These are phyloP conservation scores for Carex cristatella DNA, from an alignment of 176 grass and related monocot genomes.

Conservation along the genomic window DNA sequence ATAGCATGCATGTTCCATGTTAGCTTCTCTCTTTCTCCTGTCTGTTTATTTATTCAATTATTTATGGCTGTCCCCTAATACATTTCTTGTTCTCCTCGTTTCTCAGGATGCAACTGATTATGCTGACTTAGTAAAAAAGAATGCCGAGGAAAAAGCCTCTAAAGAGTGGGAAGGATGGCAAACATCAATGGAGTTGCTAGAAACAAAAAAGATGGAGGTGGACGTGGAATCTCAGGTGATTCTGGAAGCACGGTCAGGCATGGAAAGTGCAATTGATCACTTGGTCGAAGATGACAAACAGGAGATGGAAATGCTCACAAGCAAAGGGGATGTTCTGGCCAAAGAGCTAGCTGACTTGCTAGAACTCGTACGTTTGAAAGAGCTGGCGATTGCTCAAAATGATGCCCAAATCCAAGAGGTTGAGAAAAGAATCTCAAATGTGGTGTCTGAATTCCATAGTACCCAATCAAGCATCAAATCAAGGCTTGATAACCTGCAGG, in stretches of 20 bases:
- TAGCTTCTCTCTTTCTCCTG: not conserved
- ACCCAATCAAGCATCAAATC: constrained; percentile 61
- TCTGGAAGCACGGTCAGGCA: constrained; percentile 48
- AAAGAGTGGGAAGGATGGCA: constrained; percentile 81
- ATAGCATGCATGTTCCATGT: not conserved
- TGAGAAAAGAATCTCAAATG: constrained; percentile 56
- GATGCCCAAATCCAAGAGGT: constrained; percentile 61
- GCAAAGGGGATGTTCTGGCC: constrained; percentile 47
- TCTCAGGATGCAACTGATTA: constrained; percentile 68
- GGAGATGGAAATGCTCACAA: constrained; percentile 60
- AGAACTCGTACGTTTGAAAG: constrained; percentile 74
- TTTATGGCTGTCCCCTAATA: not conserved
- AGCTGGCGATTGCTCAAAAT: constrained; percentile 88
- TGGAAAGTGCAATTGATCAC: constrained; percentile 69
- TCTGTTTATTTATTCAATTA: not conserved
- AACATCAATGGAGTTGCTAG: constrained; percentile 74
- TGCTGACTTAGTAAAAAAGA: constrained; percentile 52
- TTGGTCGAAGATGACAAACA: constrained; percentile 66
- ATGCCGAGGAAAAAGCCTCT: constrained; percentile 46
- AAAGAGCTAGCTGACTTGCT: constrained; percentile 70
- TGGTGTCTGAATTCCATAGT: constrained; percentile 53
- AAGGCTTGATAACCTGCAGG: constrained; percentile 50
- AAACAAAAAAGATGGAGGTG: constrained; percentile 67
- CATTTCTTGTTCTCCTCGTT: constrained; percentile 28
- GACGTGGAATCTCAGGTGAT: constrained; percentile 72